Conservation (phyloP, 2,329 filamentous ascomycete species). For the Trichoderma harzianum region DNA sequence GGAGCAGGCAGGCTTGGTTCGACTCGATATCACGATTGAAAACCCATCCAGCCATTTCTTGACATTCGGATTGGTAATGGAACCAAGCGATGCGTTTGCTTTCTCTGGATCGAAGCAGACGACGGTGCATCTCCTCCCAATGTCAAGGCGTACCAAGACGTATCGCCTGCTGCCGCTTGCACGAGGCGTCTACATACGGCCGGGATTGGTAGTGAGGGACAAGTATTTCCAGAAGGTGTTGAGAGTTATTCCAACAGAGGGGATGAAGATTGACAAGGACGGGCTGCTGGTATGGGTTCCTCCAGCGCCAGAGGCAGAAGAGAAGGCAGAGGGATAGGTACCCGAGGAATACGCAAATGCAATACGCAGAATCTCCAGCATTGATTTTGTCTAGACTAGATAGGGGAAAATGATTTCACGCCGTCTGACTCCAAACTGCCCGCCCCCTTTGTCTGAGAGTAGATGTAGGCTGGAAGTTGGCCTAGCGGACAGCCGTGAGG, state of each 20-base stretch:
- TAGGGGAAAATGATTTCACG: neutral
- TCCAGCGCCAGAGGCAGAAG: slow-evolving; percentile 24
- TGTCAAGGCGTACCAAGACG: slow-evolving; percentile 69
- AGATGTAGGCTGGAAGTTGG: neutral
- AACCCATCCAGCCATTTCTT: slow-evolving; percentile 94
- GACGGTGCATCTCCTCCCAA: slow-evolving; percentile 75
- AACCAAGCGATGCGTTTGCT: slow-evolving; percentile 86
- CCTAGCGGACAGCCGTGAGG: neutral
- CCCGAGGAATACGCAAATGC: neutral
- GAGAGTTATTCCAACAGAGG: slow-evolving; percentile 74
- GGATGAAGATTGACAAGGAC: slow-evolving; percentile 63
- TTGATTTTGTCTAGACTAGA: neutral
- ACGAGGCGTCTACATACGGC: slow-evolving; percentile 65
- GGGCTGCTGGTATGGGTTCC: slow-evolving; percentile 62
- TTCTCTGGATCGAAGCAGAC: slow-evolving; percentile 86
- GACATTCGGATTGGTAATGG: slow-evolving; percentile 89
- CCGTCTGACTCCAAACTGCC: neutral
- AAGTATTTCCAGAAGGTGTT: slow-evolving; percentile 91
- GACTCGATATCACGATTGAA: slow-evolving; percentile 67
- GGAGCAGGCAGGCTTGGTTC: slow-evolving; percentile 36
- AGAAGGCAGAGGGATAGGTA: neutral
- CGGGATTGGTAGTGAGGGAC: slow-evolving; percentile 75
- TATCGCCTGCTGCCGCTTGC: slow-evolving; percentile 71
- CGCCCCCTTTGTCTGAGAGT: neutral
- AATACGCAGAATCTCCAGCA: neutral